Conservation (phyloP, 2,329 filamentous ascomycete genomes). For the Lasiodiplodia hormozganensis region DNA sequence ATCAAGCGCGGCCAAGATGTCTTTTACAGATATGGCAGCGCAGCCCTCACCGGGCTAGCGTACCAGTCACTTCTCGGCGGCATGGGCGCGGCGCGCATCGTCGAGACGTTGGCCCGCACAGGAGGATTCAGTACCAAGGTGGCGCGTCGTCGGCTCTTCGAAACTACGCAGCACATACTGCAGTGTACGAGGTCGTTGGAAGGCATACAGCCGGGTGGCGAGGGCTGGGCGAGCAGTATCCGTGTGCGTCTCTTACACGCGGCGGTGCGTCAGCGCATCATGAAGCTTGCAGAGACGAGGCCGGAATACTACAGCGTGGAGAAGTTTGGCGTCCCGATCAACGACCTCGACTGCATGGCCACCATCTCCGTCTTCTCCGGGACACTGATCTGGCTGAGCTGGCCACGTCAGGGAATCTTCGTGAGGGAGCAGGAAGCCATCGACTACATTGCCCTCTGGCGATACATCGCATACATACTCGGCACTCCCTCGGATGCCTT, state of each 20-base stretch:
- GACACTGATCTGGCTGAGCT: conserved; percentile 69
- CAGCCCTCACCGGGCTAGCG: conserved; percentile 68
- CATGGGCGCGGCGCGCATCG: conserved; percentile 75
- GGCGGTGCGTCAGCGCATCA: conserved; percentile 69
- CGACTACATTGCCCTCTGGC: conserved; percentile 79
- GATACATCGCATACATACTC: conserved; percentile 74
- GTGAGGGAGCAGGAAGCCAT: conserved; percentile 66
- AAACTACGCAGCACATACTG: conserved; percentile 78
- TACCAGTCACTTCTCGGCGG: conserved; percentile 73
- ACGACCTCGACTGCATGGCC: conserved; percentile 75
- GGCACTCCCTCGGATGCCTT: conserved; percentile 71
- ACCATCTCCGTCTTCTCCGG: conserved; percentile 76
- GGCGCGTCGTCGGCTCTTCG: conserved; percentile 69
- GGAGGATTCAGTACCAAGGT: conserved; percentile 75
- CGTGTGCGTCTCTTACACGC: conserved; percentile 74
- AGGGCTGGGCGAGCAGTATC: conserved; percentile 69
- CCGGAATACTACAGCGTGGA: conserved; percentile 69
- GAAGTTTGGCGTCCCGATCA: conserved; percentile 71
- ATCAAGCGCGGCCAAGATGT: conserved; percentile 76
- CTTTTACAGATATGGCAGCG: conserved; percentile 77
- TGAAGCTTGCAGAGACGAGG: conserved; percentile 61
- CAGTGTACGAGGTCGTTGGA: conserved; percentile 71
- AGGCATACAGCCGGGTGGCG: conserved; percentile 71
- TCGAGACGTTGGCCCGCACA: conserved; percentile 75
- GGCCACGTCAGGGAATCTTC: conserved; percentile 76